Evolutionary conservation across 768 basidiomycete genomes (phyloP).

Genomic region (Gyrodon lividus): DNA sequence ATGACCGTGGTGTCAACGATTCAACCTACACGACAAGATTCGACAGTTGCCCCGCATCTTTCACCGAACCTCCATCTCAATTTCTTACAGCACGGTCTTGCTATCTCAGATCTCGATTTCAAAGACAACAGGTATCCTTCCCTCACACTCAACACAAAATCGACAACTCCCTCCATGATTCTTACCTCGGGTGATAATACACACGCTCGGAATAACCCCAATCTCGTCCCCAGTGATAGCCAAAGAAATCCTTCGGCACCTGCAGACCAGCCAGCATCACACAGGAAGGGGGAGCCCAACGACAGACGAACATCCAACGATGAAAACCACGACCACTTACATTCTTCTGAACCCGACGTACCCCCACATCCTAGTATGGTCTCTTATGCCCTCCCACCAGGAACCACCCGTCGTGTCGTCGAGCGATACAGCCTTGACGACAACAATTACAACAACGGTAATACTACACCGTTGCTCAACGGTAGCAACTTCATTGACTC

Average conservation of each 20-base stretch:
- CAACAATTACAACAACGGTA: conserved; percentile 19
- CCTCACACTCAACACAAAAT: conserved; percentile 26
- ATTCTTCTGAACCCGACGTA: conserved; percentile 13
- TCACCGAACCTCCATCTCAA: conserved; percentile 36
- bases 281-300: conserved; percentile 13
- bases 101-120: conserved; percentile 59
- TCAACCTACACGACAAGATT: conserved; percentile 44
- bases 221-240: conserved; percentile 8
- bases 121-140: conserved; percentile 60
- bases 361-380: conserved; percentile 33
- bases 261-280: conserved; percentile 13
- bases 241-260: conserved; percentile 13
- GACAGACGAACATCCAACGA: conserved; percentile 26
- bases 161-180: conserved; percentile 29
- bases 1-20: conserved; percentile 51
- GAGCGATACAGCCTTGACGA: conserved; percentile 57
- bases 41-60: conserved; percentile 28
- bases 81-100: conserved; percentile 52
- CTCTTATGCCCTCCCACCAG: conserved; percentile 46
- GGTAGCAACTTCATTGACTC: conserved; percentile 28
- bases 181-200: conserved; percentile 27
- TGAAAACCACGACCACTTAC: conserved; percentile 18
- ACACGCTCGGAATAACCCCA: conserved; percentile 22
- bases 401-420: conserved; percentile 43
- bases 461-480: conserved; percentile 21